Base-by-base conservation (phyloP, 805 yeast species). In the Yamadazyma sp. region DNA sequence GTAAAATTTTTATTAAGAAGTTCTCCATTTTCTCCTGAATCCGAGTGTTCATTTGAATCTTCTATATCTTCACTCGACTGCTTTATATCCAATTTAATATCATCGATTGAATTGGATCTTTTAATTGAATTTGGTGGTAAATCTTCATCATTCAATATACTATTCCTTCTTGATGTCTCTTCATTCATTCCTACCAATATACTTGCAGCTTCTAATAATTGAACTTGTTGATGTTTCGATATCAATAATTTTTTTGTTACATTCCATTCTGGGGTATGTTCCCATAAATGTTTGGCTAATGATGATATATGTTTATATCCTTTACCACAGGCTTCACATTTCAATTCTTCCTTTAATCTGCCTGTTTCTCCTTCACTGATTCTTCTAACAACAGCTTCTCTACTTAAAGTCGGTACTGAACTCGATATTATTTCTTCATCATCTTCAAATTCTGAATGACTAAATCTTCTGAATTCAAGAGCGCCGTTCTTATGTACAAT, bases 191-290 rank as follows among this genome's bases (percentile, higher is more conserved):
- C 80, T 30, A 86, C 87, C 32, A 85, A 65, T 30, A 85, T 84
- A 33, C 84, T 76, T 4, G 86, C 87, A 20, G 86, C 86, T 52
- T 80, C 94, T 33, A 85, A 66, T 24, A 85, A 66, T 59, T 85
- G 94, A 11, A 86, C 94, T 55, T 85, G 94, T 58, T 85, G 94
- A 59, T 85, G 94, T 57, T 85, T 85, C n/a, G 86, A 80, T 23
- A 87, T 85, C 23, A 82, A 65, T 35, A 86, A 65, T 55, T 83
- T 84, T 47, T 85, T 82, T 3, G 95, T 87, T 55, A 82, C 81
- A 50, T 79, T 84, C 96, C 96, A 86, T 54, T 87, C 95, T 0
- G 95, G 95, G 0, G 96, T 86, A 56, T 86, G 96, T 53, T 86
- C 96, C 95, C 95, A 86, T 25, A 86, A 61, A 60, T 86, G 95